These are phyloP conservation scores for Aethionema arabicum DNA, from an alignment of 345 rosid species.

Conservation along the genomic window DNA sequence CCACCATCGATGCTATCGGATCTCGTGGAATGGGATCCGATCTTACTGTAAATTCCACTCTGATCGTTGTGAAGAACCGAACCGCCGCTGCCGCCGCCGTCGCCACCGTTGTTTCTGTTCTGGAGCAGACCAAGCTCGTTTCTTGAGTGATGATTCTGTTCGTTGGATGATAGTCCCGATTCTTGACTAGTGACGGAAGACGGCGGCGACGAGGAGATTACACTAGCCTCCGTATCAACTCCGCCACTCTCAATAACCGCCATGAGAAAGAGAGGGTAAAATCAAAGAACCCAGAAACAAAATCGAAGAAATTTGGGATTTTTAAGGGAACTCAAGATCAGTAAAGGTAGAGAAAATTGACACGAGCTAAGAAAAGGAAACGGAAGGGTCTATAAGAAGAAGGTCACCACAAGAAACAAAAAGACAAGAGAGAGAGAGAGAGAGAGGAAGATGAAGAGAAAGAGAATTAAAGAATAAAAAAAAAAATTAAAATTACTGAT, in stretches of 20 bases:
- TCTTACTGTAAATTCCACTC: slow-evolving; percentile 38
- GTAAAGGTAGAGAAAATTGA: neutral
- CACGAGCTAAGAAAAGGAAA: slow-evolving; percentile 12
- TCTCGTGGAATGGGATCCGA: slow-evolving; percentile 38
- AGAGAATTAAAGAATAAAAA: slow-evolving; percentile 31
- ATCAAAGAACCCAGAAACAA: neutral
- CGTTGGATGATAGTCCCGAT: slow-evolving; percentile 43
- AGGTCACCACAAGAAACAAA: slow-evolving; percentile 17
- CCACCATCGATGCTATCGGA: slow-evolving; percentile 43
- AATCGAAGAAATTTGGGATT: slow-evolving; percentile 24
- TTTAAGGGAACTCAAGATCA: slow-evolving; percentile 29
- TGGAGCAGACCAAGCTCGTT: slow-evolving; percentile 32
- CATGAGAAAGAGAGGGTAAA: slow-evolving; percentile 38
- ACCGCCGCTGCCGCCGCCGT: neutral
- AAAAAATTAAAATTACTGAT: neutral
- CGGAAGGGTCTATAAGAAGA: slow-evolving; percentile 9
- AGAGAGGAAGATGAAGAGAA: slow-evolving; percentile 9
- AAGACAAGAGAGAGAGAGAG: slow-evolving; percentile 23
- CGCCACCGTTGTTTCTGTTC: neutral
- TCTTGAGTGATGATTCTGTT: slow-evolving; percentile 47
- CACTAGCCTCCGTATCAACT: slow-evolving; percentile 33
- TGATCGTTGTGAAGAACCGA: slow-evolving; percentile 27
- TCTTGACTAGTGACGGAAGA: slow-evolving; percentile 41
- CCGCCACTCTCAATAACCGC: slow-evolving; percentile 58
- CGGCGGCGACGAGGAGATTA: slow-evolving; percentile 41